phyloP scores from a whole-genome alignment of 179 eudicot genomes.

The Spinacia oleracea region DNA sequence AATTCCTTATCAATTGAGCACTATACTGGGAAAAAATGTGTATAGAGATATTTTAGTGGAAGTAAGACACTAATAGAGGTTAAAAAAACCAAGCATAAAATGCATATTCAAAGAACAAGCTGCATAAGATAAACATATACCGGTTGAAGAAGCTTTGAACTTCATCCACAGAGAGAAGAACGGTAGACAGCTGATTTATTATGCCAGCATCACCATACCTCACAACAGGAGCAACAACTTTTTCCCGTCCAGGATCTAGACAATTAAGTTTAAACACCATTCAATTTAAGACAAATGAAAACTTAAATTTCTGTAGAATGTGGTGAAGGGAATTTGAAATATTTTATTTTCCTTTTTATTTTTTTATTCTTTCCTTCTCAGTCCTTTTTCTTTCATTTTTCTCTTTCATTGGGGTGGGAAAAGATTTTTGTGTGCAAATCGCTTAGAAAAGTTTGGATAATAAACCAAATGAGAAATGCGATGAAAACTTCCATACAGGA shows the following conservation, averaged over 20 bases:
- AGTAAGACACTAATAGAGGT: background rate
- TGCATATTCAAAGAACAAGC: background rate
- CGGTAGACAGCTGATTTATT: slow-evolving; percentile 49
- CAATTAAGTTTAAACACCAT: slow-evolving; percentile 3
- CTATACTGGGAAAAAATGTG: background rate
- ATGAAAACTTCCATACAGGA: slow-evolving; percentile 3
- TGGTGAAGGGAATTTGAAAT: background rate
- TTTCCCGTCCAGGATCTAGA: slow-evolving; percentile 83
- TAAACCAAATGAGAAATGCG: background rate
- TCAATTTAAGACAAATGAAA: background rate
- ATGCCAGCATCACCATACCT: slow-evolving; percentile 45
- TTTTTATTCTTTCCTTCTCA: background rate
- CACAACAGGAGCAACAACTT: slow-evolving; percentile 86
- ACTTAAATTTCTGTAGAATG: background rate
- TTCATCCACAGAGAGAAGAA: slow-evolving; percentile 67
- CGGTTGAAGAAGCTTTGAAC: slow-evolving; percentile 59
- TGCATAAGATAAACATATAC: slow-evolving; percentile 36
- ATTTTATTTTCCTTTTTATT: background rate
- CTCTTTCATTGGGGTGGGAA: background rate
- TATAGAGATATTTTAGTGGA: background rate
- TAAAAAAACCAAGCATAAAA: slow-evolving; percentile 8
- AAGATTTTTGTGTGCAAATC: background rate
- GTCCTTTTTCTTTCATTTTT: background rate
- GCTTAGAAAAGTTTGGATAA: background rate
- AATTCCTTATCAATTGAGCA: background rate